A percentile compares a stretch with the other conserved stretches of the same genome.
phyloP scores from a whole-genome alignment of 495 filamentous ascomycete species.

The Podospora pseudopauciseta region DNA sequence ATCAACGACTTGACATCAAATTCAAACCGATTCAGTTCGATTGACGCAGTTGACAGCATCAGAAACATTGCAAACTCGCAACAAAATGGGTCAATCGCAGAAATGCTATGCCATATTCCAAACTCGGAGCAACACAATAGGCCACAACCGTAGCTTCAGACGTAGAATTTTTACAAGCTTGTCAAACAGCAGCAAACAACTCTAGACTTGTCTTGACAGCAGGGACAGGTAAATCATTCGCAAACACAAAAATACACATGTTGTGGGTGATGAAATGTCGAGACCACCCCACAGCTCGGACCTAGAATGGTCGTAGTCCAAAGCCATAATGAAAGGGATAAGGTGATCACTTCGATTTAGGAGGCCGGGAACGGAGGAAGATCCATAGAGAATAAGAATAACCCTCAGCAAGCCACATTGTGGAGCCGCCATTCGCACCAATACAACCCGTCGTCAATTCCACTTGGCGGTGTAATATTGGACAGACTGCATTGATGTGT shows the following conservation, averaged over 20 bases:
- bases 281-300: constrained; percentile 27
- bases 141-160: not conserved
- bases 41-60: too few species aligned
- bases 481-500: constrained; percentile 6
- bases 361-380: constrained; percentile 33
- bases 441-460: constrained; percentile 12
- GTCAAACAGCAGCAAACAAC: not conserved
- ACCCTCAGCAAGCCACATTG: constrained; percentile 32
- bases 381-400: constrained; percentile 26
- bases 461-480: constrained; percentile 28
- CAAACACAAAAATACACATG: constrained; percentile 1
- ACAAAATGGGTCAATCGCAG: not conserved
- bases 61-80: too few species aligned
- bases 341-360: constrained; percentile 24
- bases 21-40: too few species aligned
- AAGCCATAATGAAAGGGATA: constrained; percentile 19
- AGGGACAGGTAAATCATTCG: not conserved
- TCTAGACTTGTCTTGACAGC: not conserved
- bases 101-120: not conserved
- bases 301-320: constrained; percentile 13
- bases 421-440: constrained; percentile 24
- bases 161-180: not conserved
- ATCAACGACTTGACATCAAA: too few species aligned
- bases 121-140: not conserved
- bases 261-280: constrained; percentile 19